These are phyloP conservation scores for Saccharomycopsis sp. DNA, from an alignment of 805 yeast species.

Conservation along the genomic window DNA sequence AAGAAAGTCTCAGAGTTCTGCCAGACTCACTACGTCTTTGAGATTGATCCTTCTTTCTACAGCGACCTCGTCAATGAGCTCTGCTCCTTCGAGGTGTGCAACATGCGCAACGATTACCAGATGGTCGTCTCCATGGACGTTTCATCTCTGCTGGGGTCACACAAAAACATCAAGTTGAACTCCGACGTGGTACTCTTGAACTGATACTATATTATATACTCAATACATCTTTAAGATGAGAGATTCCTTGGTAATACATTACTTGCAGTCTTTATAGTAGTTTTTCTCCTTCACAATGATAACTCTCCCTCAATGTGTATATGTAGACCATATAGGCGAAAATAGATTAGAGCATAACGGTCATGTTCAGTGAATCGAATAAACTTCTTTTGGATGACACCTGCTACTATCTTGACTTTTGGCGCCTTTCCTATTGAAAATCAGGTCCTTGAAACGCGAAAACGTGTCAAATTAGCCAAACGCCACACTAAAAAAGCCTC, in stretches of 20 bases:
- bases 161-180: conserved; percentile 7
- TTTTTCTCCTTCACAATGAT: not conserved
- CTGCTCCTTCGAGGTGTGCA: conserved; percentile 15
- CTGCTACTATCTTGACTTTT: too few relatives aligned
- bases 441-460: too few relatives aligned
- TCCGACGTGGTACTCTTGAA: conserved; percentile 10
- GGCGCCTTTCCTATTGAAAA: too few relatives aligned
- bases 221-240: not conserved
- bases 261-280: not conserved
- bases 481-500: too few relatives aligned
- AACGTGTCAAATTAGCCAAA: too few relatives aligned
- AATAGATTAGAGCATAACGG: not conserved
- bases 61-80: conserved; percentile 8
- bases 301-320: not conserved
- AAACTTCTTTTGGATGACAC: too few relatives aligned
- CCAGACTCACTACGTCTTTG: conserved; percentile 8
- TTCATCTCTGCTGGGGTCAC: conserved; percentile 1
- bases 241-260: not conserved
- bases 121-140: conserved; percentile 8
- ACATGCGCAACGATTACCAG: conserved; percentile 14
- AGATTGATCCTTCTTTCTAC: conserved; percentile 5
- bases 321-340: not conserved
- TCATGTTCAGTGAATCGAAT: too few relatives aligned
- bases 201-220: not conserved
- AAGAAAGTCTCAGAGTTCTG: conserved; percentile 7